Evolutionary conservation across 2,329 filamentous ascomycete species (phyloP).

Genomic region (Fusarium clavum): DNA sequence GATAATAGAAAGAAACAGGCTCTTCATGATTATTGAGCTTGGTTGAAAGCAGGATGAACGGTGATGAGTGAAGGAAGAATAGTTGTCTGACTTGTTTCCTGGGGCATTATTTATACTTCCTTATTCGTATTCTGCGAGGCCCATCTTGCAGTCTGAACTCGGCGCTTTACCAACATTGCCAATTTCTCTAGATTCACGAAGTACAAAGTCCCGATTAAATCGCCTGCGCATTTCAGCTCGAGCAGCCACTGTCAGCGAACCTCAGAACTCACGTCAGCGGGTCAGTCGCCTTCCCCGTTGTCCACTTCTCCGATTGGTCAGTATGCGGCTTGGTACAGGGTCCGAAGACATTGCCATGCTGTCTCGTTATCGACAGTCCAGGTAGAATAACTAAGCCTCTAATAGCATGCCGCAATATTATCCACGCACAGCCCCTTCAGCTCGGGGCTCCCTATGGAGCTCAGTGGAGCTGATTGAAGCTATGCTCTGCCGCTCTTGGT

Average conservation of each 20-base stretch:
- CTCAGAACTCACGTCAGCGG: slow-evolving; percentile 1
- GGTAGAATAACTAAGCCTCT: not conserved
- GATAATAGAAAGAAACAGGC: not conserved
- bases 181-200: not conserved
- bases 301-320: not conserved
- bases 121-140: not conserved
- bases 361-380: not conserved
- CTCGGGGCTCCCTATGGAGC: not conserved
- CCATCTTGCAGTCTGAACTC: not conserved
- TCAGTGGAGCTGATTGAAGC: not conserved
- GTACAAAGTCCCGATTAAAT: not conserved
- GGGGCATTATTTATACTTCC: not conserved
- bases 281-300: not conserved
- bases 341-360: not conserved
- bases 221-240: not conserved
- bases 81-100: not conserved
- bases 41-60: not conserved
- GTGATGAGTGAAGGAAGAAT: not conserved
- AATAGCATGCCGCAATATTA: not conserved
- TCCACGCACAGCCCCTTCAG: not conserved
- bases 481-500: not conserved
- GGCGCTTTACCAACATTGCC: not conserved
- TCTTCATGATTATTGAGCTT: not conserved
- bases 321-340: too few species aligned
- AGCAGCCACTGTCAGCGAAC: not conserved